Conservation (phyloP, 768 basidiomycete species). For the Peribolospora kevripleyi region DNA sequence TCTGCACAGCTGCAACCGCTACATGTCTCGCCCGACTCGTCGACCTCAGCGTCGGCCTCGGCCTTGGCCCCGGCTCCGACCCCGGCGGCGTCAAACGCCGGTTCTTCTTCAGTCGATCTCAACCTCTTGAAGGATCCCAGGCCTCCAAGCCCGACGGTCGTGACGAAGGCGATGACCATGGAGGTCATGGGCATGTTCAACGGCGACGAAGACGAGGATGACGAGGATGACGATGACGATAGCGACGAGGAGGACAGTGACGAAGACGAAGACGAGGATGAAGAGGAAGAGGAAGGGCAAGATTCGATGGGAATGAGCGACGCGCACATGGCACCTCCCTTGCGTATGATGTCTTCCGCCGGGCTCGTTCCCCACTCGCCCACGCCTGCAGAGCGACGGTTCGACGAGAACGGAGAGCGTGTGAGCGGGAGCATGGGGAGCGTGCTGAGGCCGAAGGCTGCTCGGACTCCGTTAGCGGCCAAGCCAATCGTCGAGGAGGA, state of each 20-base stretch:
- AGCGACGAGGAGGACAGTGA: constrained; percentile 12
- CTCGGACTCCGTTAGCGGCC: constrained; percentile 73
- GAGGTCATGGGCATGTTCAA: constrained; percentile 91
- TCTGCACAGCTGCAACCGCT: too few species aligned
- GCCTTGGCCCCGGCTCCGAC: too few species aligned
- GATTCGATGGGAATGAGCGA: constrained; percentile 3
- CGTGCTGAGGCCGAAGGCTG: constrained; percentile 44
- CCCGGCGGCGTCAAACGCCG: neutral
- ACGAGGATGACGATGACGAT: constrained; percentile 11
- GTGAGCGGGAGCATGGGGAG: too few species aligned
- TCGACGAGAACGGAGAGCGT: too few species aligned
- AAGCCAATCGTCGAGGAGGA: constrained; percentile 43
- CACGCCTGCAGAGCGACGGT: too few species aligned
- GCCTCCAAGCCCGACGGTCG: constrained; percentile 47
- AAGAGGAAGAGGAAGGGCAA: constrained; percentile 15
- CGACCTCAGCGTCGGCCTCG: too few species aligned
- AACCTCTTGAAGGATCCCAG: neutral
- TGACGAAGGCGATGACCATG: constrained; percentile 79
- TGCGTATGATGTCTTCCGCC: neutral
- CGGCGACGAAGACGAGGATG: constrained; percentile 19
- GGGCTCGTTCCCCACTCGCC: too few species aligned
- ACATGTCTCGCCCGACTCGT: too few species aligned
- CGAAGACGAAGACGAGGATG: constrained; percentile 17
- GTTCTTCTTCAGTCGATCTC: neutral
- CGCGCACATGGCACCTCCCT: constrained; percentile 3